Evolutionary conservation across 2,329 filamentous ascomycete genomes (phyloP).

Genomic region (Calonectria pauciramosa): DNA sequence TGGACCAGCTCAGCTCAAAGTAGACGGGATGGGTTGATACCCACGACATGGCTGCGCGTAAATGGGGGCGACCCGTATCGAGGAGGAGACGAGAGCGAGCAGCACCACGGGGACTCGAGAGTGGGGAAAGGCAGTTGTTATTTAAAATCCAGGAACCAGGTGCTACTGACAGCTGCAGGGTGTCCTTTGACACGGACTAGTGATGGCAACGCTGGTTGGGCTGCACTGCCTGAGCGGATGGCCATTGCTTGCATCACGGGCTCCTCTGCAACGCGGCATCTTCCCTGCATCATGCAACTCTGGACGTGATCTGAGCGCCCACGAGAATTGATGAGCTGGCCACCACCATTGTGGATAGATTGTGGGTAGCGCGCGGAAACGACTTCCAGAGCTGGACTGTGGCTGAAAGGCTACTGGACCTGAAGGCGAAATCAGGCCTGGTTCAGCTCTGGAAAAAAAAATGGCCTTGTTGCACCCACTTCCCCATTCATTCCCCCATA

Average conservation of each 20-base stretch:
- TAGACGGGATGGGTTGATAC: conserved; percentile 42
- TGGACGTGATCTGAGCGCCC: conserved; percentile 1
- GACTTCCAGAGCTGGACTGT: conserved; percentile 6
- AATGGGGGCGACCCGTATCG: not conserved
- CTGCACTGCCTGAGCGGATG: not conserved
- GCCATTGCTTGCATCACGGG: not conserved
- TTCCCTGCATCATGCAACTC: not conserved
- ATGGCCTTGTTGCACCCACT: not conserved
- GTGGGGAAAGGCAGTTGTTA: not conserved
- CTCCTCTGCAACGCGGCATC: not conserved
- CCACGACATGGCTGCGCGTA: not conserved
- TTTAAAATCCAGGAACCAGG: not conserved
- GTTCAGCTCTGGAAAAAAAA: not conserved
- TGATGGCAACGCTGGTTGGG: not conserved
- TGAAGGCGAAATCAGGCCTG: not conserved
- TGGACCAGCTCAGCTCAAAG: conserved; percentile 60
- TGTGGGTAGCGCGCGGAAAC: not conserved
- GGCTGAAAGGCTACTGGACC: not conserved
- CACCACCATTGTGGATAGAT: too few species aligned
- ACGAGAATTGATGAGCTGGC: not conserved
- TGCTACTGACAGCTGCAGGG: not conserved
- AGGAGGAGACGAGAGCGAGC: not conserved
- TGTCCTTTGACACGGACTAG: not conserved
- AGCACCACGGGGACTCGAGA: not conserved
- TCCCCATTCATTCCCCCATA: not conserved